phyloP scores from a whole-genome alignment of 2,329 filamentous ascomycete species.

The Diaporthe australafricana region DNA sequence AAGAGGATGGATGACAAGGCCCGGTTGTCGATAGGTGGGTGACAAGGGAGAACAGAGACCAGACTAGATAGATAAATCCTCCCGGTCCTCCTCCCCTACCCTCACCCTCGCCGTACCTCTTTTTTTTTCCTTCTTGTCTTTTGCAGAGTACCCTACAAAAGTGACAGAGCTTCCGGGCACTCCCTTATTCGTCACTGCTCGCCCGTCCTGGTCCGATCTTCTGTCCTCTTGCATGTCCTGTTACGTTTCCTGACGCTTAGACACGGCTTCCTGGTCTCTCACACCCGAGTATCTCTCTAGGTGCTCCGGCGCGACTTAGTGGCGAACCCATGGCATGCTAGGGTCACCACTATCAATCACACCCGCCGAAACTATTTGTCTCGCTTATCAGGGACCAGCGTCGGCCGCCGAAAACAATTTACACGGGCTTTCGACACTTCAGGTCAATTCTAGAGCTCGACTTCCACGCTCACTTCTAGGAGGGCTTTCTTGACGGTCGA shows the following conservation, averaged over 20 bases:
- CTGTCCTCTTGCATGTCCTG: background rate
- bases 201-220: slow-evolving; percentile 12
- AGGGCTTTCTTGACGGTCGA: background rate
- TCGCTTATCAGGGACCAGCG: background rate
- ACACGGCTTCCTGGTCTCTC: background rate
- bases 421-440: background rate
- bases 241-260: slow-evolving; percentile 17
- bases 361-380: background rate
- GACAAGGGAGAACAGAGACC: slow-evolving; percentile 8
- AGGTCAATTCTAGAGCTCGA: background rate
- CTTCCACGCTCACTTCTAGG: background rate
- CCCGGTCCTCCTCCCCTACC: background rate
- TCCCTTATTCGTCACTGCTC: slow-evolving; percentile 1
- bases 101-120: slow-evolving; percentile 4
- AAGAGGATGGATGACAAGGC: background rate
- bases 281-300: slow-evolving; percentile 14
- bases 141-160: background rate
- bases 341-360: background rate
- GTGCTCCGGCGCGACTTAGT: slow-evolving; percentile 12
- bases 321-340: slow-evolving; percentile 27
- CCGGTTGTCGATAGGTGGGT: background rate
- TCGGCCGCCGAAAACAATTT: slow-evolving; percentile 16
- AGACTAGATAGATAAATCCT: slow-evolving; percentile 21
- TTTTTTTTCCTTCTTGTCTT: background rate
- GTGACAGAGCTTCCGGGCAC: background rate